Evolutionary conservation across 495 filamentous ascomycete species (phyloP).

Genomic region (Penicillium arizonense): DNA sequence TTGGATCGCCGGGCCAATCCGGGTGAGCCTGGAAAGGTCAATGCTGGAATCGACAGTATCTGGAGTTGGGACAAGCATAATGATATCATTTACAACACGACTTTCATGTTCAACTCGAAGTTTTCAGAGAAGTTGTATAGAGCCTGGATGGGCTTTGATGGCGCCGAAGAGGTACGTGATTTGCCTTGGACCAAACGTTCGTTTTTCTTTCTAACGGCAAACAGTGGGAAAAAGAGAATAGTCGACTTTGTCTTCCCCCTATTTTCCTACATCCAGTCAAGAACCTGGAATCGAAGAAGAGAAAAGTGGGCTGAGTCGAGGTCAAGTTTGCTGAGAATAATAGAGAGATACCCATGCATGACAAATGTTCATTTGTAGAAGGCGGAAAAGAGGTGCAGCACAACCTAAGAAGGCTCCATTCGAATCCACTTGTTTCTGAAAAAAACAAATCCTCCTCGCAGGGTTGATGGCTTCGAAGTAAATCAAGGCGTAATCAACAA

Average conservation of each 20-base stretch:
- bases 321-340: too few species aligned
- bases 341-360: too few species aligned
- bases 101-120: slow-evolving; percentile 39
- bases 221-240: slow-evolving; percentile 51
- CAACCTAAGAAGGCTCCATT: too few species aligned
- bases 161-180: slow-evolving; percentile 34
- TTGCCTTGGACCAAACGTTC: not conserved
- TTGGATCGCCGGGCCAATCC: slow-evolving; percentile 64
- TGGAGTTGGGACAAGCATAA: slow-evolving; percentile 20
- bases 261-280: slow-evolving; percentile 57
- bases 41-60: slow-evolving; percentile 14
- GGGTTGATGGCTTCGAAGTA: too few species aligned
- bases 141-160: slow-evolving; percentile 61
- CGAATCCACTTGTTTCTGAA: too few species aligned
- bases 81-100: slow-evolving; percentile 14
- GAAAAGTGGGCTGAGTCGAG: not conserved
- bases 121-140: slow-evolving; percentile 58
- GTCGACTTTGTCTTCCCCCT: slow-evolving; percentile 53
- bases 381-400: too few species aligned
- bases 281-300: slow-evolving; percentile 26
- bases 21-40: slow-evolving; percentile 21
- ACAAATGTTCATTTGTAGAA: too few species aligned
- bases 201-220: not conserved
- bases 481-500: too few species aligned
- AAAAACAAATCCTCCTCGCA: too few species aligned